Conservation (phyloP, 495 filamentous ascomycete genomes). For the Neurospora discreta region DNA sequence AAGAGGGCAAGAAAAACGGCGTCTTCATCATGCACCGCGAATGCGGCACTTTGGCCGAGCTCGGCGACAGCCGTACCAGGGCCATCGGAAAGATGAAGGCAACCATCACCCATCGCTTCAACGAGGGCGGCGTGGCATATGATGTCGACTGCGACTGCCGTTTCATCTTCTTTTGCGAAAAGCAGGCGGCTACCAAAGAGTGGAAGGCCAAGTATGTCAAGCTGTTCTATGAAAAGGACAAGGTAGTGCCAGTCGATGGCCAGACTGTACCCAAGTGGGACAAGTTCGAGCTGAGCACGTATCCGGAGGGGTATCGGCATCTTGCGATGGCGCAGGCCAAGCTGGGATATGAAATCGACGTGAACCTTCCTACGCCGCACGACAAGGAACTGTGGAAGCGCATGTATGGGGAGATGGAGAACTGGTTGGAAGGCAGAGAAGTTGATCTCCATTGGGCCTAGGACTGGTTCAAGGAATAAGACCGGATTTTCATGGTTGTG, state of each 20-base stretch:
- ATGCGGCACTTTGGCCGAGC: constrained; percentile 51
- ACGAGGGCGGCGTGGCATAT: constrained; percentile 29
- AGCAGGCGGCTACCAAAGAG: constrained; percentile 21
- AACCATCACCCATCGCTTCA: constrained; percentile 57
- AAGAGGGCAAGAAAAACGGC: constrained; percentile 47
- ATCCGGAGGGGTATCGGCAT: constrained; percentile 48
- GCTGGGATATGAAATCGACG: constrained; percentile 33
- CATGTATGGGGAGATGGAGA: constrained; percentile 36
- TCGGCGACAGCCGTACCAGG: constrained; percentile 32
- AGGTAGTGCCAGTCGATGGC: constrained; percentile 47
- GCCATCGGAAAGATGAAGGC: constrained; percentile 64
- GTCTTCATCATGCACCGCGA: constrained; percentile 60
- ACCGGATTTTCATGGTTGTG: background rate
- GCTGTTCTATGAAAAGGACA: constrained; percentile 62
- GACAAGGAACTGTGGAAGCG: constrained; percentile 19
- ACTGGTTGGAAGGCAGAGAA: constrained; percentile 31
- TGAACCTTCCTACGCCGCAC: constrained; percentile 26
- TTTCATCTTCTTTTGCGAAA: constrained; percentile 52
- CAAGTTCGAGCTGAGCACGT: constrained; percentile 34
- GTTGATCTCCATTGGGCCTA: constrained; percentile 19
- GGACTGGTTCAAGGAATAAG: background rate
- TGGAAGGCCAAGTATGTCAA: constrained; percentile 53
- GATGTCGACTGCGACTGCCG: constrained; percentile 54
- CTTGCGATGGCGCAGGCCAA: constrained; percentile 36
- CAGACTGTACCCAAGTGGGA: constrained; percentile 37